phyloP scores from a whole-genome alignment of 192 early-diverging fungal species.

The Backusella australiensis region DNA sequence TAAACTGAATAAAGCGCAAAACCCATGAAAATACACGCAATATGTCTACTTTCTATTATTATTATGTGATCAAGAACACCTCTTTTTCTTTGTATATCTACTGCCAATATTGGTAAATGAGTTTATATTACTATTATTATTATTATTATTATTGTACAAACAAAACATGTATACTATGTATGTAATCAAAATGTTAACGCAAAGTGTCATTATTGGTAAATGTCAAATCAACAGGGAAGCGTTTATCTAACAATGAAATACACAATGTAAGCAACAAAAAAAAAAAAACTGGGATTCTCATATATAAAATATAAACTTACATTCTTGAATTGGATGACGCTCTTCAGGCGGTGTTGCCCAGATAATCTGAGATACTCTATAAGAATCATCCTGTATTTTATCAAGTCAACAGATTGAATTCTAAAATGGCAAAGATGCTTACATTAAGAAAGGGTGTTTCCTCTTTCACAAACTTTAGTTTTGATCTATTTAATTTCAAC shows the following conservation, averaged over 20 bases:
- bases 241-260: not conserved
- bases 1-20: not conserved
- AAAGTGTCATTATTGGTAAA: not conserved
- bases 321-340: not conserved
- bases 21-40: no score
- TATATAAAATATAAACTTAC: not conserved
- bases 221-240: not conserved
- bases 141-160: not conserved
- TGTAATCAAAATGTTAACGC: not conserved
- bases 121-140: no score
- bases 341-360: conserved; percentile 24
- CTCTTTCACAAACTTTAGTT: conserved; percentile 71
- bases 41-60: no score
- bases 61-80: no score
- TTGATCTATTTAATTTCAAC: conserved; percentile 75
- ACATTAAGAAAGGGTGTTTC: conserved; percentile 33
- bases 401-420: no score
- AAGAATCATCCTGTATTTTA: conserved; percentile 22
- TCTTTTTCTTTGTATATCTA: no score
- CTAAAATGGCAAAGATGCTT: not conserved
- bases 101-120: no score
- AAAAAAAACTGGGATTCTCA: not conserved
- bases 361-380: conserved; percentile 24
- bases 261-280: not conserved
- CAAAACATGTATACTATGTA: not conserved